Evolutionary conservation across 2,329 filamentous ascomycete genomes (phyloP), one percentile per base, ranked within the genome.

Genomic region (Fusarium sp.): DNA sequence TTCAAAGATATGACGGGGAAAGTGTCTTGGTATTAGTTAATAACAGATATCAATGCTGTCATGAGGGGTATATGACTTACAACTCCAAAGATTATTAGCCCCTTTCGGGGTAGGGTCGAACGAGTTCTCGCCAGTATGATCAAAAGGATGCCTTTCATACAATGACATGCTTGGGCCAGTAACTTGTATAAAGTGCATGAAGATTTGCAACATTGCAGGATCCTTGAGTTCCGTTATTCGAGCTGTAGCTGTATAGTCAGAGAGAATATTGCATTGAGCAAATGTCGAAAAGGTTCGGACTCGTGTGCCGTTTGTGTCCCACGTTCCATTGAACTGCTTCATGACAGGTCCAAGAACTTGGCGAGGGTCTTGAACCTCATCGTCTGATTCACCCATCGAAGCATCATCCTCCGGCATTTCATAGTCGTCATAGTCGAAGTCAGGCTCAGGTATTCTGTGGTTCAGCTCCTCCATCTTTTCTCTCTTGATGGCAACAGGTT

Each of bases 161-260:
- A 97, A 88, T 3, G 95, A 97, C 79, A 98, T 90, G 74, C 90
- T 93, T 2, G 95, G 94, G 0, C 93, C 95, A 5, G 95, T 97
- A 12, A 96, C 92, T 75, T 94, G 93, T 52, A 98, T 91, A 81
- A 98, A 98, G 82, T 98, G 95, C 81, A 92, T 92, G 81, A 98
- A 98, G 12, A 98, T 91, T 36, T 92, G 89, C 20, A 94, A 92
- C 17, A 94, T 96, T 72, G 92, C 91, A 6, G 90, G 89, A 73
- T 98, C 94, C 75, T 91, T 93, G 35, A 98, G 84, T 38, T 96
- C 95, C 44, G 92, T 92, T 38, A 89, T 90, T 28, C 87, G 83
- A 8, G 90, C 87, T 2, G 90, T 90, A 10, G 92, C 92, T 45
- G 87, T 86, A 76, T 95, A 95, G 6, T 88, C 90, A 20, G 90